Evolutionary conservation across 2,329 filamentous ascomycete genomes (phyloP).

Genomic region (Cladosporium sp.): DNA sequence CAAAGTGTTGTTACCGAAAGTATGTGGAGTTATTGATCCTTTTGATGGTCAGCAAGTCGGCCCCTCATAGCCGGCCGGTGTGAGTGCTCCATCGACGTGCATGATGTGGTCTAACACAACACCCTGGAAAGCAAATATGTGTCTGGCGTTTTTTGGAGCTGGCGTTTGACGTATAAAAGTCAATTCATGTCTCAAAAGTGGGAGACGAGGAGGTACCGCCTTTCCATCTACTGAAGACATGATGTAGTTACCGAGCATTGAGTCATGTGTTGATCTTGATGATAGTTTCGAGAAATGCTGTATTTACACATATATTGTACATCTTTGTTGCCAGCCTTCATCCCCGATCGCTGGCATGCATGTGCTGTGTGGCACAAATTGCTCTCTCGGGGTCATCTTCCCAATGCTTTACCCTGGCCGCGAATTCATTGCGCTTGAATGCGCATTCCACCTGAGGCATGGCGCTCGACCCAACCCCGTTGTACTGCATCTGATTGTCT

Average conservation of each 20-base stretch:
- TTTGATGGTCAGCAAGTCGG: conserved; percentile 10
- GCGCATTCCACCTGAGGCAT: background rate
- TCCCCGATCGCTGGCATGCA: background rate
- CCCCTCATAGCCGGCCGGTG: conserved; percentile 9
- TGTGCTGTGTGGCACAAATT: background rate
- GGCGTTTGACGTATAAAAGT: background rate
- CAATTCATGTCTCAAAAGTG: background rate
- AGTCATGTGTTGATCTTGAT: background rate
- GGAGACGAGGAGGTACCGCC: background rate
- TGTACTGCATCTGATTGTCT: background rate
- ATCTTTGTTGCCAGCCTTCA: background rate
- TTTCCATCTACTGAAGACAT: background rate
- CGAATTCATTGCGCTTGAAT: background rate
- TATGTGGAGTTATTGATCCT: conserved; percentile 1
- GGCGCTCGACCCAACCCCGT: background rate
- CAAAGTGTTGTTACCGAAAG: no score
- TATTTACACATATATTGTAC: conserved; percentile 19
- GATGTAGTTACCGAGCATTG: background rate
- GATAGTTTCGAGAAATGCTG: background rate
- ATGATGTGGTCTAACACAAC: background rate
- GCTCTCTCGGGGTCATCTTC: background rate
- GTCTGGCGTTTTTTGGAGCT: background rate
- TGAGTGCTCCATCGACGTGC: background rate
- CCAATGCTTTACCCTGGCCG: background rate
- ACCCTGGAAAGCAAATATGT: background rate